Evolutionary conservation across 2,329 filamentous ascomycete genomes (phyloP).

Genomic region (Alternaria brassicicola): DNA sequence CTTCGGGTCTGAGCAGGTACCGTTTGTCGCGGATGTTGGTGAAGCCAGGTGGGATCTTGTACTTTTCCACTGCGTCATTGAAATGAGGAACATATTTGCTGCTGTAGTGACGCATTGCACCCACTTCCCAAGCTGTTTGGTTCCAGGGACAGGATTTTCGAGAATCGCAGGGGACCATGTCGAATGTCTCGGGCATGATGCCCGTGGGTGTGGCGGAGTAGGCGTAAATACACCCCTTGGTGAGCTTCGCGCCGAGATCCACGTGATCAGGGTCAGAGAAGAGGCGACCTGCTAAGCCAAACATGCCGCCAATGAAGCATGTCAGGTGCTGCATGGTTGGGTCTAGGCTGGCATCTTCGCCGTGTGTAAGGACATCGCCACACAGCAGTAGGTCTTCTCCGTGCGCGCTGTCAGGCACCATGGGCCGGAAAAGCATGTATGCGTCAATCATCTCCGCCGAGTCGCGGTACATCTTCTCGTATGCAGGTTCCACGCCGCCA

Average conservation of each 20-base stretch:
- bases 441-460: conserved; percentile 52
- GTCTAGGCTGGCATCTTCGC: conserved; percentile 34
- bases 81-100: conserved; percentile 22
- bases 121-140: conserved; percentile 57
- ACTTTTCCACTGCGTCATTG: conserved; percentile 19
- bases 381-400: conserved; percentile 40
- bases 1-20: conserved; percentile 60
- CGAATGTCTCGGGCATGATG: conserved; percentile 66
- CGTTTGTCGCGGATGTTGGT: conserved; percentile 49
- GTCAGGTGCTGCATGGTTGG: conserved; percentile 64
- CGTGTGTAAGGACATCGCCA: conserved; percentile 42
- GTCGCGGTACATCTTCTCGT: conserved; percentile 63
- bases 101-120: conserved; percentile 34
- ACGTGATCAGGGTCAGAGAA: conserved; percentile 61
- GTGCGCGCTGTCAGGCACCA: conserved; percentile 34
- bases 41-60: conserved; percentile 49
- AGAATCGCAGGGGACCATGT: conserved; percentile 56
- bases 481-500: conserved; percentile 53
- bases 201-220: conserved; percentile 62
- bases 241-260: conserved; percentile 62
- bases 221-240: conserved; percentile 66
- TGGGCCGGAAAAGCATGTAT: conserved; percentile 58
- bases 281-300: conserved; percentile 63
- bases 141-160: conserved; percentile 58
- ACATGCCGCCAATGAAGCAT: conserved; percentile 68